phyloP scores from a whole-genome alignment of 352 stramenopile species.

The Hyaloperonospora arabidopsidis region DNA sequence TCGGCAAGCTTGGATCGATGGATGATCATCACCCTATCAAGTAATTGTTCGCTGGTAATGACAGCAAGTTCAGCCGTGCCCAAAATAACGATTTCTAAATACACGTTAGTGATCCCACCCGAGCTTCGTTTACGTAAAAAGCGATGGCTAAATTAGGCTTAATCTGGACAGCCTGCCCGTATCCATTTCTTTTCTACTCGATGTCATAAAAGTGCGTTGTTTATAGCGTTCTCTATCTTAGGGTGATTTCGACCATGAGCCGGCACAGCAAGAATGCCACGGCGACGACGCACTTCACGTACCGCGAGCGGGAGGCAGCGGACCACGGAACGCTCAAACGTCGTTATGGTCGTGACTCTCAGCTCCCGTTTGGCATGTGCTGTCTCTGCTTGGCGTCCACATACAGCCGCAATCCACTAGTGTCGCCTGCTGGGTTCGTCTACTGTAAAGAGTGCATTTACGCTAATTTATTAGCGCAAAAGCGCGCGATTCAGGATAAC shows the following conservation, averaged over 20 bases:
- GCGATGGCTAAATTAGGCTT: too few species aligned
- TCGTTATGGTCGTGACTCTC: constrained; percentile 70
- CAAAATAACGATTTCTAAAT: too few species aligned
- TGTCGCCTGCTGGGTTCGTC: constrained; percentile 62
- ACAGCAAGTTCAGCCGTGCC: too few species aligned
- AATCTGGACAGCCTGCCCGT: too few species aligned
- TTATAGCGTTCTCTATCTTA: not conserved
- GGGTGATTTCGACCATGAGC: constrained; percentile 36
- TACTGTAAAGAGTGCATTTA: constrained; percentile 88
- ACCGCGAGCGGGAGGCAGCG: constrained; percentile 65
- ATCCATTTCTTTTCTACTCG: too few species aligned
- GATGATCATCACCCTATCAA: too few species aligned
- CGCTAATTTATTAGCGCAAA: constrained; percentile 75
- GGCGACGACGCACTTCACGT: constrained; percentile 82
- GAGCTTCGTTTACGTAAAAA: too few species aligned
- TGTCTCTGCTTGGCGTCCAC: constrained; percentile 67
- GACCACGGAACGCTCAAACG: constrained; percentile 80
- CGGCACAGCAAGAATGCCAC: constrained; percentile 86
- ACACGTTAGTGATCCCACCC: too few species aligned
- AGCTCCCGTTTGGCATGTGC: constrained; percentile 71
- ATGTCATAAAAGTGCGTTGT: too few species aligned
- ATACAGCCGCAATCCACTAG: constrained; percentile 46
- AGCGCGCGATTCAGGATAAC: constrained; percentile 72
- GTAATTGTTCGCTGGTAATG: too few species aligned
- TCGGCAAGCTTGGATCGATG: too few species aligned